These are phyloP conservation scores for Coelastrella sp. DNA, from an alignment of 139 green algal genomes.

Conservation along the genomic window DNA sequence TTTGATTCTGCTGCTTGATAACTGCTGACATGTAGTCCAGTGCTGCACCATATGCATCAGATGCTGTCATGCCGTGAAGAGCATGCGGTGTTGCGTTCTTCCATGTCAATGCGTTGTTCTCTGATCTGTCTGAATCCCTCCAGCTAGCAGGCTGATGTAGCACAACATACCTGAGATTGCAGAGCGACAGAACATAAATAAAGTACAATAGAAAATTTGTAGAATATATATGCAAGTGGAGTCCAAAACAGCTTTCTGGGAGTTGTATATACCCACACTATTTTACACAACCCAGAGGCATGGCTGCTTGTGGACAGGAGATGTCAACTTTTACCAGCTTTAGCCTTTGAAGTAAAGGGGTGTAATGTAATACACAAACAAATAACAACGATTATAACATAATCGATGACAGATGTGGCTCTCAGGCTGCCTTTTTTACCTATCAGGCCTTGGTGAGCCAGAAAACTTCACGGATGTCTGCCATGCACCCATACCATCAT, in stretches of 20 bases:
- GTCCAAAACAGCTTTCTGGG: too few species aligned
- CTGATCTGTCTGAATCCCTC: too few species aligned
- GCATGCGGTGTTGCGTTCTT: not conserved
- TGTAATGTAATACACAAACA: too few species aligned
- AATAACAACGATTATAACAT: too few species aligned
- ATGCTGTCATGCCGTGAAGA: not conserved
- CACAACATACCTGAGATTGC: conserved; percentile 39
- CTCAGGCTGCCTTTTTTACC: too few species aligned
- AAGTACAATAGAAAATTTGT: not conserved
- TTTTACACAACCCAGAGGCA: too few species aligned
- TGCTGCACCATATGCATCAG: conserved; percentile 2
- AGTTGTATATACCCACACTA: too few species aligned
- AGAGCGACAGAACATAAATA: not conserved
- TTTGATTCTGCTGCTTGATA: not conserved
- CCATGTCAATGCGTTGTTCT: not conserved
- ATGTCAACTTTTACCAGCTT: too few species aligned
- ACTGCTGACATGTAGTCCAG: not conserved
- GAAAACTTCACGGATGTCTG: too few species aligned
- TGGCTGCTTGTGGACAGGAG: too few species aligned
- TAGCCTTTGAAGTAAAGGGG: too few species aligned
- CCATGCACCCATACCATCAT: not conserved
- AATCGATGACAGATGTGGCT: not conserved
- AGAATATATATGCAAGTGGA: not conserved
- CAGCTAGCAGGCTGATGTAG: not conserved
- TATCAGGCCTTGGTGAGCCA: not conserved